These are phyloP conservation scores for Candida sonorensis DNA, from an alignment of 805 yeast species.

Conservation along the genomic window DNA sequence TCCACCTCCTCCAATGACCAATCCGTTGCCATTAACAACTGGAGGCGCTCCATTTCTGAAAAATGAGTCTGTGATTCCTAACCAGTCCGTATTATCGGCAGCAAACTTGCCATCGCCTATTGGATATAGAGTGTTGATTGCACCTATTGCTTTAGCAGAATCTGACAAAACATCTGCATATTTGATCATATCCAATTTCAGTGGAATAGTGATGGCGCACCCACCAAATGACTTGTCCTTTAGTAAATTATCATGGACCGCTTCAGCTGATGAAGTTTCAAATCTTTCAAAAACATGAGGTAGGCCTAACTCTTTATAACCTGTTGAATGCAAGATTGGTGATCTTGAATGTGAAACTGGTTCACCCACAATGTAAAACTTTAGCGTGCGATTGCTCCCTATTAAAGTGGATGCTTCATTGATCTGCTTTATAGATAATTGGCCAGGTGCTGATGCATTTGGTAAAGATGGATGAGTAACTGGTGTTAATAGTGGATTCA, in stretches of 20 bases:
- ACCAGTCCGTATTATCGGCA: conserved; percentile 96
- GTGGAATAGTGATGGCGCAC: conserved; percentile 91
- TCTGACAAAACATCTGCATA: conserved; percentile 58
- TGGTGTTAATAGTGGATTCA: conserved; percentile 75
- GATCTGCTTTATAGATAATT: conserved; percentile 59
- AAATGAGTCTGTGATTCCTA: conserved; percentile 74
- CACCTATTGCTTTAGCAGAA: conserved; percentile 83
- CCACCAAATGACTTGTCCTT: conserved; percentile 68
- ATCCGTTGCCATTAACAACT: conserved; percentile 42
- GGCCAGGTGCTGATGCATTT: conserved; percentile 74
- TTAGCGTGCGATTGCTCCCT: conserved; percentile 40
- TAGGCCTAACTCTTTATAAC: conserved; percentile 65
- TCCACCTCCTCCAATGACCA: conserved; percentile 96
- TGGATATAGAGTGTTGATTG: conserved; percentile 82
- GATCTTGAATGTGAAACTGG: conserved; percentile 87
- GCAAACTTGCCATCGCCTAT: conserved; percentile 40
- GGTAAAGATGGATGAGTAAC: conserved; percentile 70
- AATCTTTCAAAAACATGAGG: conserved; percentile 64
- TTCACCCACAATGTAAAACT: conserved; percentile 69
- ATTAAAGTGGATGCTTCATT: conserved; percentile 48
- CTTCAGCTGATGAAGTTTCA: conserved; percentile 59
- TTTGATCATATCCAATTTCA: conserved; percentile 74
- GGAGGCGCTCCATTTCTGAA: conserved; percentile 53
- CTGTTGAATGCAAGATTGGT: conserved; percentile 79
- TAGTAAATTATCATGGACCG: conserved; percentile 48